A percentile compares a stretch with the other conserved stretches of the same genome.
Evolutionary conservation across 2,329 filamentous ascomycete species (phyloP).

Genomic region (Sarocladiaceae sp.): DNA sequence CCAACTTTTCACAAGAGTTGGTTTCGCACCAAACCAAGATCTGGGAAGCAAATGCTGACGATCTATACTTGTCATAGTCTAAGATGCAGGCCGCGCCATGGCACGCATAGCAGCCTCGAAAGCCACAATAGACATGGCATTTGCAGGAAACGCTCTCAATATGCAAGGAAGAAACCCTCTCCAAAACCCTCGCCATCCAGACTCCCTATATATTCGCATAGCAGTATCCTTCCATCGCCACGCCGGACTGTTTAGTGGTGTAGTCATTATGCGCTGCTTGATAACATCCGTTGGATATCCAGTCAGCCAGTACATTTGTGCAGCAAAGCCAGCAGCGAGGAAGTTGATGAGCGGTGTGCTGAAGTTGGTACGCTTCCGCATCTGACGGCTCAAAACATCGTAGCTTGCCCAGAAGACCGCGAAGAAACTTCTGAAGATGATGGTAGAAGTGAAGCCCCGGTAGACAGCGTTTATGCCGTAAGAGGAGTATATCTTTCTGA

Average conservation of each 20-base stretch:
- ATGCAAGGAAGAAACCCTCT: constrained; percentile 91
- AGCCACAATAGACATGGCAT: no score
- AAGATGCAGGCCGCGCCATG: no score
- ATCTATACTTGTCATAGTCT: no score
- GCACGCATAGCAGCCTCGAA: no score
- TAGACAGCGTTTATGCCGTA: constrained; percentile 79
- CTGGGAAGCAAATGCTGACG: no score
- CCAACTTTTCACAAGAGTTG: no score
- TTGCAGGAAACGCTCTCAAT: constrained; percentile 86
- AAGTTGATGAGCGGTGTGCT: constrained; percentile 83
- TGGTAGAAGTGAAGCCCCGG: constrained; percentile 74
- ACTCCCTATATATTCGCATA: constrained; percentile 65
- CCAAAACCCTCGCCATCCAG: constrained; percentile 77
- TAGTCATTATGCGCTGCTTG: constrained; percentile 98
- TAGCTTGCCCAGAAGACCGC: constrained; percentile 97
- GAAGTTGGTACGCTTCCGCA: constrained; percentile 62
- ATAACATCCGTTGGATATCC: constrained; percentile 89
- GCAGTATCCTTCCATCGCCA: constrained; percentile 76
- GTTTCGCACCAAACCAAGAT: no score
- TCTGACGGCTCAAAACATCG: constrained; percentile 66
- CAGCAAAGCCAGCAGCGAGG: constrained; percentile 89
- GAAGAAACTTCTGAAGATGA: constrained; percentile 91
- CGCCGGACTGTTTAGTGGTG: no score
- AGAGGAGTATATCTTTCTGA: constrained; percentile 56
- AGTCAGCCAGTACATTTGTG: constrained; percentile 90